These are phyloP conservation scores for Fusarium ramigenum DNA, from an alignment of 2,329 filamentous ascomycete genomes.

Conservation along the genomic window DNA sequence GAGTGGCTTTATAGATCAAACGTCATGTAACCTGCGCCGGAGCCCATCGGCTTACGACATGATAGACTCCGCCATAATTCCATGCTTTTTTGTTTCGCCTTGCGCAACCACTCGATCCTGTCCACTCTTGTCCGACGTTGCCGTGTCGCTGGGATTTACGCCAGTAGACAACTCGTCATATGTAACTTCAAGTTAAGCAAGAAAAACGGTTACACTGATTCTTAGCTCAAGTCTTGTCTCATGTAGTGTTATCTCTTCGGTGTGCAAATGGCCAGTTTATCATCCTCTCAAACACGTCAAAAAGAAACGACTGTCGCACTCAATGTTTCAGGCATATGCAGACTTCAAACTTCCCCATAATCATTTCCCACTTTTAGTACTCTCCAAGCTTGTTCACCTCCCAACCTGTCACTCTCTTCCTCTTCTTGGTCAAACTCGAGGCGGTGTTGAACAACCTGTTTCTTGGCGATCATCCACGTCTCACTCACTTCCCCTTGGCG, in stretches of 20 bases:
- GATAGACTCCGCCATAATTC: conserved; percentile 4
- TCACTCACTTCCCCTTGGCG: not conserved
- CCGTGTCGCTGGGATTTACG: conserved; percentile 9
- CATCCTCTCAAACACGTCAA: not conserved
- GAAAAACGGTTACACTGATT: not conserved
- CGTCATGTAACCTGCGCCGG: not conserved
- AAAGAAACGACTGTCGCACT: not conserved
- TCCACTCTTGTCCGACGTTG: conserved; percentile 11
- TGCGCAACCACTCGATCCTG: not conserved
- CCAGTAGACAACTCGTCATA: not conserved
- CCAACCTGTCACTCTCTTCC: not conserved
- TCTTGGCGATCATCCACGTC: conserved; percentile 26
- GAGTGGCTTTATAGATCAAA: not conserved
- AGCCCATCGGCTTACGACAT: conserved; percentile 8
- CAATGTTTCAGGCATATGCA: not conserved
- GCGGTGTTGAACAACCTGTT: conserved; percentile 11
- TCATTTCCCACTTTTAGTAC: not conserved
- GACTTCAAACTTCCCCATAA: not conserved
- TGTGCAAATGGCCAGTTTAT: not conserved
- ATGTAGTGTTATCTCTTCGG: not conserved
- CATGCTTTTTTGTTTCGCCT: not conserved
- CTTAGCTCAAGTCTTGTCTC: not conserved
- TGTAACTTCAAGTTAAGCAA: not conserved
- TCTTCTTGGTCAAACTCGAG: conserved; percentile 1
- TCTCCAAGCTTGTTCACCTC: not conserved